Percentiles rank a stretch among this genome's conserved stretches.
Conservation (phyloP, 345 rosid species). For the Aegle marmelos region DNA sequence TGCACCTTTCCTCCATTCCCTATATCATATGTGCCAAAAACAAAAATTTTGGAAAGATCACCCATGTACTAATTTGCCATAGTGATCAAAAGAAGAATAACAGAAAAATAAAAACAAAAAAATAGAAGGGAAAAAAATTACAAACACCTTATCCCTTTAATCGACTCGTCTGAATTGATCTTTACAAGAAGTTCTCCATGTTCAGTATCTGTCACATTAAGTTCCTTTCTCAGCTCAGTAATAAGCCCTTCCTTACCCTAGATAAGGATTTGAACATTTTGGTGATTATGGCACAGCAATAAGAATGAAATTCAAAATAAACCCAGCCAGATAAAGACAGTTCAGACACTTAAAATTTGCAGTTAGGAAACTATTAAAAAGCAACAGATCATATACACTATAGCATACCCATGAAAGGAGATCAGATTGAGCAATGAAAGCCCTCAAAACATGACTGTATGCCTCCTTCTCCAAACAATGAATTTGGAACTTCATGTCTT, state of each 20-base stretch:
- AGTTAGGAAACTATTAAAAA: neutral
- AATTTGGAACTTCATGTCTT: slow-evolving; percentile 18
- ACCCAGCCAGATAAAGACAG: neutral
- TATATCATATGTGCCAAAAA: slow-evolving; percentile 9
- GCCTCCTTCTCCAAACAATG: slow-evolving; percentile 28
- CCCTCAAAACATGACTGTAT: slow-evolving; percentile 28
- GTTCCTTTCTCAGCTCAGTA: slow-evolving; percentile 31
- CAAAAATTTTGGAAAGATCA: neutral
- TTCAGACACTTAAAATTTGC: neutral
- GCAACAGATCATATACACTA: neutral
- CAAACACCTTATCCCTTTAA: slow-evolving; percentile 34
- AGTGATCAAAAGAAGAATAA: neutral
- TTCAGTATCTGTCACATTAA: slow-evolving; percentile 30
- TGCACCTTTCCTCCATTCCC: slow-evolving; percentile 24
- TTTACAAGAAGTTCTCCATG: slow-evolving; percentile 30
- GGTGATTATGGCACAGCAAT: neutral
- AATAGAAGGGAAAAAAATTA: neutral
- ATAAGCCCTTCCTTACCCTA: slow-evolving; percentile 35
- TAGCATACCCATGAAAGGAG: slow-evolving; percentile 34
- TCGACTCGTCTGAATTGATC: slow-evolving; percentile 23
- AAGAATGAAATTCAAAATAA: neutral
- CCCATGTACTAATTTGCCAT: neutral
- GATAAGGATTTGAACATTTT: neutral
- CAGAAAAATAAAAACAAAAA: neutral
- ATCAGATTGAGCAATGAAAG: slow-evolving; percentile 37